phyloP scores from a whole-genome alignment of 768 basidiomycete species.

The Boletus insuetus region DNA sequence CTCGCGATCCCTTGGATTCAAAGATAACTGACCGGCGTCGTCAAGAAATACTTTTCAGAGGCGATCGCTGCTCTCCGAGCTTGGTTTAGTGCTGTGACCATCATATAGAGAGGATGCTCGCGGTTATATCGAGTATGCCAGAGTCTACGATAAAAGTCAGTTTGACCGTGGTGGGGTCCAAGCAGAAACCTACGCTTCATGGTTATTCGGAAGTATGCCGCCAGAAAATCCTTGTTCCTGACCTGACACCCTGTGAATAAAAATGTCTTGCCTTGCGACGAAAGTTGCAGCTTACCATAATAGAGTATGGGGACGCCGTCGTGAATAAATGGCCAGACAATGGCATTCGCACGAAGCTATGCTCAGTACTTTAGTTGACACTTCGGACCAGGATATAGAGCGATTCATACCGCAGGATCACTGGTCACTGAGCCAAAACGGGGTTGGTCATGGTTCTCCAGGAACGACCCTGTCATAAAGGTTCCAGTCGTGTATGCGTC shows the following conservation, averaged over 20 bases:
- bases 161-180: background rate
- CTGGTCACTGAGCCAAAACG: conserved; percentile 43
- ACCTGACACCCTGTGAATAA: conserved; percentile 23
- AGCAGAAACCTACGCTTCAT: conserved; percentile 42
- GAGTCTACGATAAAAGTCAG: conserved; percentile 38
- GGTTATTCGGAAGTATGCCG: conserved; percentile 44
- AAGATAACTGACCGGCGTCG: conserved; percentile 38
- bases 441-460: conserved; percentile 56
- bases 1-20: background rate
- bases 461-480: conserved; percentile 44
- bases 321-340: conserved; percentile 48
- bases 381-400: too few species aligned
- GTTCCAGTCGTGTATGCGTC: conserved; percentile 37
- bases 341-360: conserved; percentile 45
- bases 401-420: conserved; percentile 38
- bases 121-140: conserved; percentile 58
- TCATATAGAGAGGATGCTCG: conserved; percentile 47
- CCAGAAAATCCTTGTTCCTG: conserved; percentile 52
- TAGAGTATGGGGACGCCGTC: conserved; percentile 53
- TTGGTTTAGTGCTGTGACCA: conserved; percentile 48
- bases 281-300: conserved; percentile 35
- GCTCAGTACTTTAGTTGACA: background rate
- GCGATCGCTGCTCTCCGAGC: conserved; percentile 51
- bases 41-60: conserved; percentile 43
- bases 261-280: background rate